Evolutionary conservation across 1,284 basidiomycete species (phyloP), one percentile per base, ranked within the genome.

Genomic region (Phylloboletellus chloephorus): DNA sequence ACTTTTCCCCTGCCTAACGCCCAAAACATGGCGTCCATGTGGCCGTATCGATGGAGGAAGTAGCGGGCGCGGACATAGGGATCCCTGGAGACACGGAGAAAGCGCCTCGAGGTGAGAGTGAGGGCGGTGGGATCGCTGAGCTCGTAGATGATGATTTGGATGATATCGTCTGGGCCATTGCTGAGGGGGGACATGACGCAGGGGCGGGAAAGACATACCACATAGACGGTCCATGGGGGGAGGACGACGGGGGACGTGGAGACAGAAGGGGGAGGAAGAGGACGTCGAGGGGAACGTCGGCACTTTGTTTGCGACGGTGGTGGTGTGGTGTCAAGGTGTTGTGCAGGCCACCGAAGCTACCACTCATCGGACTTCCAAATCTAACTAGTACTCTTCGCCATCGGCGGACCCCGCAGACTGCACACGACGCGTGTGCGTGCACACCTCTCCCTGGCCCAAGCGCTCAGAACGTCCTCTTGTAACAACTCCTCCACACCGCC

Each of bases 401-500:
- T 39, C 47, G 47, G 43, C 44, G 55, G 52, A 60, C 57, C 57
- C 59, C 57, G 57, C 53, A 56, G 44, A 60, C 55, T 54, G 56
- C 41, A 48, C 52, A 53, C 52, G 41, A 40, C 39, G 44, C n/a
- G n/a, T n/a, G n/a, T n/a, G n/a, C n/a, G n/a, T n/a, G n/a, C n/a
- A n/a, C n/a, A n/a, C n/a, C n/a, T n/a, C n/a, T n/a, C n/a, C n/a
- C n/a, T n/a, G n/a, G n/a, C n/a, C 57, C 58, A 60, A 59, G 34
- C 34, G 16, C 47, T 60, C 65, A 85, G 57, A 85, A 78, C 49
- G 60, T 61, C 59, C 72, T 67, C 58, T 67, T 74, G 64, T 77
- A 75, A 66, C 78, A 82, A 51, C 76, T 68, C 55, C 78, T 75
- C 89, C 88, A 95, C 37, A 96, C 80, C 51, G 76, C 74, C 74